These are phyloP conservation scores for Lonicera japonica DNA, from an alignment of 129 eudicot genomes.

Conservation along the genomic window DNA sequence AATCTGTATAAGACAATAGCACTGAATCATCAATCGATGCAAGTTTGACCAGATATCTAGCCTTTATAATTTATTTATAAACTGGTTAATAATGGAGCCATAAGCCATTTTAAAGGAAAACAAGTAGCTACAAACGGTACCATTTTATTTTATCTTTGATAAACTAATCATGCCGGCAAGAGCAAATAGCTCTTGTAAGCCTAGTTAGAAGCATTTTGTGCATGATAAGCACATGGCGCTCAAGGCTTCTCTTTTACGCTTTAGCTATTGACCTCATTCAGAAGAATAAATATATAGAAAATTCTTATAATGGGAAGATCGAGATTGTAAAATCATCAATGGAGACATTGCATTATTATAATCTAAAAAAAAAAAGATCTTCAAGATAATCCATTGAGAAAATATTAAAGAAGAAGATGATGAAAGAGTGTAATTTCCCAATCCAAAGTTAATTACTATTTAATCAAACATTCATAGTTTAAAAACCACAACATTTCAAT, in stretches of 20 bases:
- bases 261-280: too few species aligned
- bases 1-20: slow-evolving; percentile 19
- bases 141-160: not conserved
- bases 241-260: too few species aligned
- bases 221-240: too few species aligned
- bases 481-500: not conserved
- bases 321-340: too few species aligned
- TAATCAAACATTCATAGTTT: not conserved
- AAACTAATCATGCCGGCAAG: too few species aligned
- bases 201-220: too few species aligned
- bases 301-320: too few species aligned
- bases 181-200: too few species aligned
- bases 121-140: not conserved
- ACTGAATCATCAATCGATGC: slow-evolving; percentile 28
- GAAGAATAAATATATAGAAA: too few species aligned
- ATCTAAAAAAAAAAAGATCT: too few species aligned
- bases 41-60: not conserved
- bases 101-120: not conserved
- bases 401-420: not conserved
- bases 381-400: not conserved
- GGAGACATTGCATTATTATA: too few species aligned
- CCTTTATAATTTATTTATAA: too few species aligned
- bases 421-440: not conserved
- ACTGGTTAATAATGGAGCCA: not conserved
- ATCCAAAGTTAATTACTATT: not conserved